These are phyloP conservation scores for Diaporthe caulivora DNA, from an alignment of 2,329 filamentous ascomycete species.

Conservation along the genomic window DNA sequence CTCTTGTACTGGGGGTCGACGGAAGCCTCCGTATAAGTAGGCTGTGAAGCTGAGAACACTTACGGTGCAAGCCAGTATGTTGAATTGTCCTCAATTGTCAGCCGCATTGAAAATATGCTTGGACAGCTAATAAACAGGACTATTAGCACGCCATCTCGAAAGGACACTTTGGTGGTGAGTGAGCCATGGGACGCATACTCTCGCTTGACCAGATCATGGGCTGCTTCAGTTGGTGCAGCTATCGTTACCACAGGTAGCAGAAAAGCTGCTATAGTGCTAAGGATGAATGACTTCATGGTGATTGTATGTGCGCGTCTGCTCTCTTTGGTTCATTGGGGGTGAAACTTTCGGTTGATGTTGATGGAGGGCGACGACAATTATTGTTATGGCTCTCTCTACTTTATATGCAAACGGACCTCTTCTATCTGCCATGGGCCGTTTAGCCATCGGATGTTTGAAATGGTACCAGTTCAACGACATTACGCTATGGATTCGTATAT, in stretches of 20 bases:
- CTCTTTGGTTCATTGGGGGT: background rate
- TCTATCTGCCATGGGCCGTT: background rate
- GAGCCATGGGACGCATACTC: background rate
- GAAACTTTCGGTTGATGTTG: background rate
- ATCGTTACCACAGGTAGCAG: conserved; percentile 3
- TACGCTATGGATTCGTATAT: conserved; percentile 21
- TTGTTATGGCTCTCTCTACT: background rate
- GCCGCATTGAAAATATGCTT: background rate
- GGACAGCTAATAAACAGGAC: background rate
- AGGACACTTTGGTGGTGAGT: background rate
- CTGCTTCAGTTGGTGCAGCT: background rate
- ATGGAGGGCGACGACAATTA: background rate
- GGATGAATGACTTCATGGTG: background rate
- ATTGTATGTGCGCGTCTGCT: background rate
- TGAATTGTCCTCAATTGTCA: conserved; percentile 14
- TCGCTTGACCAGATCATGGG: background rate
- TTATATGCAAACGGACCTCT: background rate
- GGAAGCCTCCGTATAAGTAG: background rate
- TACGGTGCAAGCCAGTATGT: conserved; percentile 23
- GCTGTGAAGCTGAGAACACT: background rate
- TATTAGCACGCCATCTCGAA: background rate
- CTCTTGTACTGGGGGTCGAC: background rate
- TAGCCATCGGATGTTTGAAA: background rate
- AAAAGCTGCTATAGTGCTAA: conserved; percentile 2
- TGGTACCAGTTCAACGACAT: background rate